Evolutionary conservation across 306 rosid species (phyloP), one percentile per base, ranked within the genome.

Genomic region (Castanospermum australe): DNA sequence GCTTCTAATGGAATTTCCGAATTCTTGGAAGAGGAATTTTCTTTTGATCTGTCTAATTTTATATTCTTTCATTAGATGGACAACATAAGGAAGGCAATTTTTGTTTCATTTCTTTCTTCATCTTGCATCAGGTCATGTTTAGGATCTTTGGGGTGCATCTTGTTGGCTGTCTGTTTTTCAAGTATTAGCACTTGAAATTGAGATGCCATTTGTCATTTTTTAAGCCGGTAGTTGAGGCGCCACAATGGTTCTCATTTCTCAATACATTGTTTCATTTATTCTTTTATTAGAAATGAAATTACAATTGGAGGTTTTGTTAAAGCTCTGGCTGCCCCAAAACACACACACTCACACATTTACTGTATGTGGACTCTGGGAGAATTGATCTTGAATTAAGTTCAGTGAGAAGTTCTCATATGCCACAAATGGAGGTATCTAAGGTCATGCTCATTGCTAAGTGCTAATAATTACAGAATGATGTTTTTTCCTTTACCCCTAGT

Each of bases 201-300:
- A 60, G 63, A 57, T 79, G 67, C 57, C 20, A n/a, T 59, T 55
- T 83, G 48, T 47, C 56, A 5, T 77, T 77, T 47, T 71, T 57
- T 39, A 22, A 47, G 65, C 4, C 12, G 52, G 35, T 69, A 5
- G 50, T 51, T 4, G 12, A 17, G 35, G 59, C 17, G 20, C 77
- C 14, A 8, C 18, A 2, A 11, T 21, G 25, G 42, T 76, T 60
- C n/a, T 22, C 50, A 13, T 33, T 76, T 60, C n/a, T 22, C 50
- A 13, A 60, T 69, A 61, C 62, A 51, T 57, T 51, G 20, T 61
- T 71, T 57, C 67, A 44, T 20, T 63, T 60, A 21, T 67, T 52
- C 45, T 15, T 14, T 50, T 14, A 60, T 69, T 41, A 8, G 52
- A 48, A 55, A 9, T 39, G 17, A 28, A 38, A 20, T 55, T 14